A percentile compares a stretch with the other conserved stretches of the same genome.
These are phyloP conservation scores for Rhodomyrtus tomentosa DNA, from an alignment of 345 rosid species.

Conservation along the genomic window DNA sequence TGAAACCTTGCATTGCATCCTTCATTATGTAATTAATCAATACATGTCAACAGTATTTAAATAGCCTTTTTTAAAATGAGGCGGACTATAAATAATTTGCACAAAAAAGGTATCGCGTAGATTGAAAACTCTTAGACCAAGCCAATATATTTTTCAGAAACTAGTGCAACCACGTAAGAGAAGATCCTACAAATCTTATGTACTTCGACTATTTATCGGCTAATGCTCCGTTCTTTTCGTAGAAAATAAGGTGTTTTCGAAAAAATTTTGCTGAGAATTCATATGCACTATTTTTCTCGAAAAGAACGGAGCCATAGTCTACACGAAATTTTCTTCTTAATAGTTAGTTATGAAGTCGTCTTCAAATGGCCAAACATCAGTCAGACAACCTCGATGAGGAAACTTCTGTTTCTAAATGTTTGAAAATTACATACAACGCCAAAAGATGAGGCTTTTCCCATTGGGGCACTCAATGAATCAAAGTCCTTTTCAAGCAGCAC, in stretches of 20 bases:
- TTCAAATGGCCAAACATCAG: neutral
- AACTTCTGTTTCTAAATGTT: neutral
- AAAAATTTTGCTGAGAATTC: too few relatives aligned
- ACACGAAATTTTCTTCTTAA: too few relatives aligned
- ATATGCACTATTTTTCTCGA: too few relatives aligned
- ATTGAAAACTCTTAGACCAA: neutral
- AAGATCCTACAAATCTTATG: neutral
- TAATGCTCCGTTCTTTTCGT: too few relatives aligned
- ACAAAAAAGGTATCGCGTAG: too few relatives aligned
- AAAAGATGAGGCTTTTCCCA: neutral
- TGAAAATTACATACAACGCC: neutral
- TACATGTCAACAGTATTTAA: neutral
- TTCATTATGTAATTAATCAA: slow-evolving; percentile 2
- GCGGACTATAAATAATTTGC: neutral
- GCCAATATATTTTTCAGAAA: neutral
- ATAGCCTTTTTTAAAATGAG: neutral
- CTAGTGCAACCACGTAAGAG: neutral
- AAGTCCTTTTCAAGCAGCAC: neutral
- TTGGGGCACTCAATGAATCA: neutral
- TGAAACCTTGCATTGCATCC: slow-evolving; percentile 32
- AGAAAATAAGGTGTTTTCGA: too few relatives aligned
- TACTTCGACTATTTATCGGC: too few relatives aligned
- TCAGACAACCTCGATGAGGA: neutral
- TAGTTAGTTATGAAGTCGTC: neutral
- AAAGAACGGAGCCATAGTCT: too few relatives aligned